These are phyloP conservation scores for Trapa bicornis DNA, from an alignment of 345 rosid genomes.

Conservation along the genomic window DNA sequence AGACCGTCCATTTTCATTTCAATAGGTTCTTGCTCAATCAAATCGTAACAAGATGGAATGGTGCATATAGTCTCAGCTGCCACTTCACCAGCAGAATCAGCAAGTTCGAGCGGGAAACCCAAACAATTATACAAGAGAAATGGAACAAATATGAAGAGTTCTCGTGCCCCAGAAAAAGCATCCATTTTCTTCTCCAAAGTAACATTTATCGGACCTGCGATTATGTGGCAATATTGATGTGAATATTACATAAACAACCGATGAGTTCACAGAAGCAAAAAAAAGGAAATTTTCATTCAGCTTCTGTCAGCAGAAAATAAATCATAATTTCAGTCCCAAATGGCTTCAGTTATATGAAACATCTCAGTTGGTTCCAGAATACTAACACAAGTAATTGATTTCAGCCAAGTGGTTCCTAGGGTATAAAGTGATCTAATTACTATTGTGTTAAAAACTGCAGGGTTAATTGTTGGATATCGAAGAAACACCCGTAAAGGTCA, in stretches of 20 bases:
- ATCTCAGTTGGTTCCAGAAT: neutral
- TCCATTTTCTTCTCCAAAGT: constrained; percentile 73
- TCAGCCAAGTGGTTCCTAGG: neutral
- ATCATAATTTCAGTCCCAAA: neutral
- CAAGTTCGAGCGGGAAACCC: constrained; percentile 56
- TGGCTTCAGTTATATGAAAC: neutral
- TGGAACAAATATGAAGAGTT: constrained; percentile 64
- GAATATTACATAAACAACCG: neutral
- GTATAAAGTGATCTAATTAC: neutral
- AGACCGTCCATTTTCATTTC: constrained; percentile 52
- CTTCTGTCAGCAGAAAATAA: neutral
- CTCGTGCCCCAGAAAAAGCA: constrained; percentile 78
- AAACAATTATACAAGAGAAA: constrained; percentile 72
- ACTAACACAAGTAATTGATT: constrained; percentile 2
- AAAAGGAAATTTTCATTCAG: neutral
- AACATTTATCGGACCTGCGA: constrained; percentile 51
- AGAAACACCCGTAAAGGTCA: neutral
- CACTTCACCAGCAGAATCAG: constrained; percentile 42
- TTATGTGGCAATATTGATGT: constrained; percentile 5
- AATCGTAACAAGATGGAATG: constrained; percentile 67
- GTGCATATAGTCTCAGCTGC: constrained; percentile 28
- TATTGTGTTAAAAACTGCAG: neutral
- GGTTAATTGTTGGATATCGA: neutral
- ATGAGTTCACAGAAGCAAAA: neutral
- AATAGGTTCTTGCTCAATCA: constrained; percentile 35